These are phyloP conservation scores for Ziziphus jujuba DNA, from an alignment of 306 rosid genomes.

Conservation along the genomic window DNA sequence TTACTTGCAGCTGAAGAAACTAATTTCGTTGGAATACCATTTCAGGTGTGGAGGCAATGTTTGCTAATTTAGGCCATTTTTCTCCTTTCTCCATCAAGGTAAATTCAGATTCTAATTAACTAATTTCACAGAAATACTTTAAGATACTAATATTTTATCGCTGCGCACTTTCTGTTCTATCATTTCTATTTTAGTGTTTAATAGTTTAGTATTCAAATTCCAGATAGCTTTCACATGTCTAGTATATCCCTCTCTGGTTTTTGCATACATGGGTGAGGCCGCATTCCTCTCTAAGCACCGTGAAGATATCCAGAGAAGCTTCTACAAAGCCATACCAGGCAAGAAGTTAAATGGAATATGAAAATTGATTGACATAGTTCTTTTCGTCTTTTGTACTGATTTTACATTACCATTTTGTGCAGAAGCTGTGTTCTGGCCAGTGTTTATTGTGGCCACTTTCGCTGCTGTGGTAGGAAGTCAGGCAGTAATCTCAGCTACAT, in stretches of 20 bases:
- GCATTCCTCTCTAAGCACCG: slow-evolving; percentile 75
- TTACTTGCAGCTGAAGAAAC: slow-evolving; percentile 28
- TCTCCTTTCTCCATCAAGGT: slow-evolving; percentile 84
- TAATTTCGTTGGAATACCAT: slow-evolving; percentile 30
- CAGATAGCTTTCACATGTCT: slow-evolving; percentile 76
- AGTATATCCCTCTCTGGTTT: slow-evolving; percentile 65
- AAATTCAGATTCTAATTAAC: slow-evolving; percentile 10
- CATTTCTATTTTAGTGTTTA: not conserved
- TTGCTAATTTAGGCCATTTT: slow-evolving; percentile 84
- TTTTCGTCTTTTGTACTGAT: not conserved
- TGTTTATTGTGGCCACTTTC: slow-evolving; percentile 64
- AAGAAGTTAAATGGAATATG: slow-evolving; percentile 30
- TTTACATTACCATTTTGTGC: slow-evolving; percentile 19
- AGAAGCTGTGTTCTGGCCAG: slow-evolving; percentile 80
- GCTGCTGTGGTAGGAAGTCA: slow-evolving; percentile 71
- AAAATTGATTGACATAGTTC: not conserved
- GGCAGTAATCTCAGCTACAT: slow-evolving; percentile 73
- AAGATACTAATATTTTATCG: not conserved
- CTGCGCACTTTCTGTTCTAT: slow-evolving; percentile 12
- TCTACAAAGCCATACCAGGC: slow-evolving; percentile 73
- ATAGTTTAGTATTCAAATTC: slow-evolving; percentile 22
- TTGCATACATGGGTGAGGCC: slow-evolving; percentile 83
- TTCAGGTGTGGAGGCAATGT: slow-evolving; percentile 91
- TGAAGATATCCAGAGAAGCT: slow-evolving; percentile 68
- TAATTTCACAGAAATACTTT: slow-evolving; percentile 3